Base-by-base conservation (phyloP, 2,329 filamentous ascomycete species). In the Trichoderma koningii region DNA sequence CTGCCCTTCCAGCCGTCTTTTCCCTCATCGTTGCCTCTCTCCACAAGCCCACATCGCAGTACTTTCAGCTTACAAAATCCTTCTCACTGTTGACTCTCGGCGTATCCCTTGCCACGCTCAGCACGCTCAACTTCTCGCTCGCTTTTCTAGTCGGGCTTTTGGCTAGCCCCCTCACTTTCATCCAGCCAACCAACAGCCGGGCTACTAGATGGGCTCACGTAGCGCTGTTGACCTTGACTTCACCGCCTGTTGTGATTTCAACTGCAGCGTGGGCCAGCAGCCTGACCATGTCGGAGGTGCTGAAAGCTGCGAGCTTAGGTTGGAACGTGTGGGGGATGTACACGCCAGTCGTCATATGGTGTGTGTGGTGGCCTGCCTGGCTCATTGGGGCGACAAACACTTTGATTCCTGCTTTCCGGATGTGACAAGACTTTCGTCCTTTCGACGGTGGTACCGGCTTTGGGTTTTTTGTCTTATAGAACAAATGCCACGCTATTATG, bases 351-450 rank as follows among this genome's bases (percentile, higher is more conserved):
- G 87, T 96, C 12, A 84, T 97, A n/a, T 97, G 93, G 91, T 90
- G 92, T 74, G 88, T 97, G 50, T 97, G 93, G 93, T 95, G 92
- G 90, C 93, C 93, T 0, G 92, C 92, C 7, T 97, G 93, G 93
- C 76, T 95, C 44, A 84, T 88, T 7, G 90, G 84, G 2, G 79
- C 81, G 66, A 75, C 87, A 6, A 79, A 85, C 26, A 80, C 87
- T 51, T 76, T 86, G 63, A 83, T 83, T 5, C 69, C 67, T 48
- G 66, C 68, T 55, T 67, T 70, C 17, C 23, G 21, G 50, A 26
- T 17, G 6, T 63, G 42, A 47, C 23, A 15, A 14, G 19, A 47
- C 38, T 6, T 3, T 26, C 5, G 14, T 17, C 9, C 12, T 26
- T 26, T 34, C 23, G 5, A 19, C 17, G 7, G 14, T 51, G 30